Evolutionary conservation across 2,329 filamentous ascomycete genomes (phyloP), one percentile per base, ranked within the genome.

Genomic region (Lachnellula cervina): DNA sequence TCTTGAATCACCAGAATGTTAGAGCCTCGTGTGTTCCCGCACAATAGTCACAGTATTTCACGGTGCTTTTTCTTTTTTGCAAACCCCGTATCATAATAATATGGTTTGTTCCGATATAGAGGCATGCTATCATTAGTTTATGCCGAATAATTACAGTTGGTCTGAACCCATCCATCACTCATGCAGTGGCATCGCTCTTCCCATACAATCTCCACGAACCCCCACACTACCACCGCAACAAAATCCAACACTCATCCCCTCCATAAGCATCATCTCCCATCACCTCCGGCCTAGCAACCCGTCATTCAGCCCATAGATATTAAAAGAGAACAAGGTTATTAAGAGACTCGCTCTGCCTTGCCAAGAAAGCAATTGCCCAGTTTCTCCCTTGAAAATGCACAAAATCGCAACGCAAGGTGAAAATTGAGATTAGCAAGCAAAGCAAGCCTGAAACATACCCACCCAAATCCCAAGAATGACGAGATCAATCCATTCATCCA

Each of bases 321-420:
- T 23, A 44, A 44, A 44, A 21, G 21, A 44, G 11, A 21, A 44
- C 42, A 44, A 44, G 42, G 21, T 4, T 17, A 44, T 44, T 44
- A 32, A 32, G n/a, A 44, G 21, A 21, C 42, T 14, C n/a, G 42
- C 42, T 44, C 42, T 40, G 38, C 38, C 42, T 23, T 23, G 42
- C 11, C 19, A 14, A 23, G 11, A 44, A 23, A 44, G 19, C n/a
- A 19, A 23, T 21, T 13, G 42, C 42, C 48, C 44, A 51, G 40
- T 23, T 28, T 16, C 17, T 49, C 49, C 49, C 25, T 55, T 55
- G 56, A 52, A 55, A 58, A 58, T 55, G 56, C 56, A 58, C 38
- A 51, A 49, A 40, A 50, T 38, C 17, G 42, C 19, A 44, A 21
- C 21, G 38, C 52, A 58, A 37, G 23, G 40, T 7, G 49, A 50